Percentiles rank a stretch among this genome's conserved stretches.
These are phyloP conservation scores for Amanita rubescens DNA, from an alignment of 768 basidiomycete genomes.

Conservation along the genomic window DNA sequence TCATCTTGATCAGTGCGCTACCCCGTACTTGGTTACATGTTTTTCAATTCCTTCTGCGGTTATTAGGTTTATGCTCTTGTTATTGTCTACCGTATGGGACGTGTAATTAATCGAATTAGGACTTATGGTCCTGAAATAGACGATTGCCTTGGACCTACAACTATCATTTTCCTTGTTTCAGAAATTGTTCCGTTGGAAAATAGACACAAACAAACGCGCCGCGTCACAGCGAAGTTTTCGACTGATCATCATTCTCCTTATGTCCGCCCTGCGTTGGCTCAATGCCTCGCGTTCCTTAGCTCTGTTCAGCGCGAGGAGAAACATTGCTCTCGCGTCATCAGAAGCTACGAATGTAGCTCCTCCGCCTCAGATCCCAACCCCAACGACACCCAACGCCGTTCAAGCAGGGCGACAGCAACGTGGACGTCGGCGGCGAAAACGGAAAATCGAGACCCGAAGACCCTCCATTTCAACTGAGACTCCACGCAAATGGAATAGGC, in stretches of 20 bases:
- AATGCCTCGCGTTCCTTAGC: slow-evolving; percentile 15
- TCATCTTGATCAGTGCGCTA: slow-evolving; percentile 4
- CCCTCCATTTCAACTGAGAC: slow-evolving; percentile 43
- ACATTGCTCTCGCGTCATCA: slow-evolving; percentile 16
- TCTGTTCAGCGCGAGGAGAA: slow-evolving; percentile 15
- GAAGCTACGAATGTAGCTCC: slow-evolving; percentile 2
- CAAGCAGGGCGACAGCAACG: slow-evolving; percentile 11
- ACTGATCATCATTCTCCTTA: background rate
- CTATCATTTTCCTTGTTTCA: background rate
- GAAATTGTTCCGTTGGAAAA: too few relatives aligned
- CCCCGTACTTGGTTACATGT: background rate
- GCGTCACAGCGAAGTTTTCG: slow-evolving; percentile 3
- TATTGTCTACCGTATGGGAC: slow-evolving; percentile 3
- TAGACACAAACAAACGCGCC: slow-evolving; percentile 7
- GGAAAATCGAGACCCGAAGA: slow-evolving; percentile 28
- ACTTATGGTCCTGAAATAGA: background rate
- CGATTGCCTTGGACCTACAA: too few relatives aligned
- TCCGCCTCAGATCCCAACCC: slow-evolving; percentile 8
- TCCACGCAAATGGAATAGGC: slow-evolving; percentile 58
- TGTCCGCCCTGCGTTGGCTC: slow-evolving; percentile 22
- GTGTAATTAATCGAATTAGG: background rate
- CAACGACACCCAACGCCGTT: slow-evolving; percentile 2
- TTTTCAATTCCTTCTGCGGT: background rate
- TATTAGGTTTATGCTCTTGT: background rate
- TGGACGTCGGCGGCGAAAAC: slow-evolving; percentile 20